Evolutionary conservation across 2,329 filamentous ascomycete genomes (phyloP).

Genomic region (Apiospora arundinis): DNA sequence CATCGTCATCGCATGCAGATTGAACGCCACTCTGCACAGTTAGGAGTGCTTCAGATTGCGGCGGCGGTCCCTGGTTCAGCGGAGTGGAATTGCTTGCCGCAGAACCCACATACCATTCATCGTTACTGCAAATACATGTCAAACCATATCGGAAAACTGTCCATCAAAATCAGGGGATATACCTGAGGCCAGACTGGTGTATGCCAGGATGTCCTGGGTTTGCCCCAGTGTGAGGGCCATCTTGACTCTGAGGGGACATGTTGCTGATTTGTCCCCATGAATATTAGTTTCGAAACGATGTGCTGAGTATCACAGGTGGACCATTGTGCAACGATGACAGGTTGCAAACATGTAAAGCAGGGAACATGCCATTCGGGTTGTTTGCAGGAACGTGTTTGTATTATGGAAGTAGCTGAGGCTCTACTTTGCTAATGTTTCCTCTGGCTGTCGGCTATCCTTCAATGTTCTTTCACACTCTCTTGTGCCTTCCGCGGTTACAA

Average conservation of each 20-base stretch:
- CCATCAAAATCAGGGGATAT: background rate
- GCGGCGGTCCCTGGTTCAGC: background rate
- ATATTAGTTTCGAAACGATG: background rate
- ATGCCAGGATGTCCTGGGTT: background rate
- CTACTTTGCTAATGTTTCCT: background rate
- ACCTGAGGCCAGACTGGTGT: background rate
- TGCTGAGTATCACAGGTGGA: background rate
- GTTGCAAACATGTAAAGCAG: background rate
- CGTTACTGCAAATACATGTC: background rate
- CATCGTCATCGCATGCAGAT: background rate
- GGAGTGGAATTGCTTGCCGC: background rate
- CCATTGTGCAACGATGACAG: background rate
- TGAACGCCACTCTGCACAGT: background rate
- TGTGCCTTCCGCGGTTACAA: background rate
- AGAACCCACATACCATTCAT: background rate
- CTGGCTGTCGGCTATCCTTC: too few relatives aligned
- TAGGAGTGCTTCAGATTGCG: background rate
- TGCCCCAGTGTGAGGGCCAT: background rate
- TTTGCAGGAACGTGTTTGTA: background rate
- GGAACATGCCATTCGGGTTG: background rate
- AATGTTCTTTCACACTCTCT: too few relatives aligned
- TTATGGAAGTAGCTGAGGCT: background rate
- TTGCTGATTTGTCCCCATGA: background rate
- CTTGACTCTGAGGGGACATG: background rate
- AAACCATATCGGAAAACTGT: background rate